A percentile compares a stretch with the other conserved stretches of the same genome.
These are phyloP conservation scores for Tricholoma hemisulphureum DNA, from an alignment of 768 basidiomycete genomes.

Conservation along the genomic window DNA sequence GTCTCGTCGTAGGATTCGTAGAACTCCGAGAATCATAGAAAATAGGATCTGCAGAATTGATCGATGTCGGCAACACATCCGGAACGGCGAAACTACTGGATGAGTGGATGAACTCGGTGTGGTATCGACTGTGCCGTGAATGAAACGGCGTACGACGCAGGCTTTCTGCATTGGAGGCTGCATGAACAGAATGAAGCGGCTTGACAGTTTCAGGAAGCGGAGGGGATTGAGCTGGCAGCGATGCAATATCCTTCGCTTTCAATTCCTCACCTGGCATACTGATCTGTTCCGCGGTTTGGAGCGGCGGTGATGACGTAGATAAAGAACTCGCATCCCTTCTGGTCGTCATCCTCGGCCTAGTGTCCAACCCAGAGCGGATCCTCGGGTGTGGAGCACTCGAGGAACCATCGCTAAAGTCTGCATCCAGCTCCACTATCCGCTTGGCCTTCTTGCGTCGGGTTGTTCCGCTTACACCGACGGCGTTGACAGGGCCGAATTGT, in stretches of 20 bases:
- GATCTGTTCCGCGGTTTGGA: slow-evolving; percentile 15
- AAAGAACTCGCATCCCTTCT: slow-evolving; percentile 11
- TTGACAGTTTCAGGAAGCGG: not conserved
- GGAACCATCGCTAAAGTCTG: slow-evolving; percentile 38
- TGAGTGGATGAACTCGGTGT: slow-evolving; percentile 44
- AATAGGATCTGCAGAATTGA: not conserved
- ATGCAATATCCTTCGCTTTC: not conserved
- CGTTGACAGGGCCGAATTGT: slow-evolving; percentile 34
- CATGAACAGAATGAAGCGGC: not conserved
- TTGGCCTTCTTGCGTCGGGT: slow-evolving; percentile 61
- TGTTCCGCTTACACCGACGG: slow-evolving; percentile 37
- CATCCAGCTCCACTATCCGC: slow-evolving; percentile 78
- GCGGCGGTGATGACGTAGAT: not conserved
- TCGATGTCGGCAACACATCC: slow-evolving; percentile 11
- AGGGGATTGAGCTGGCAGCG: slow-evolving; percentile 3
- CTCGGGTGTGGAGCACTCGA: slow-evolving; percentile 30
- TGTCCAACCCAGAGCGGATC: slow-evolving; percentile 27
- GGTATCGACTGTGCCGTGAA: slow-evolving; percentile 48
- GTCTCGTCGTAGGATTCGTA: slow-evolving; percentile 8
- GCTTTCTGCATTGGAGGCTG: not conserved
- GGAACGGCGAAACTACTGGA: slow-evolving; percentile 13
- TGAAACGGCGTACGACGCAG: slow-evolving; percentile 20
- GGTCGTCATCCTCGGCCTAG: slow-evolving; percentile 22
- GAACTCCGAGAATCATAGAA: slow-evolving; percentile 2
- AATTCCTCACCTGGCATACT: slow-evolving; percentile 15